These are phyloP conservation scores for Exidia glandulosa DNA, from an alignment of 768 basidiomycete genomes.

Conservation along the genomic window DNA sequence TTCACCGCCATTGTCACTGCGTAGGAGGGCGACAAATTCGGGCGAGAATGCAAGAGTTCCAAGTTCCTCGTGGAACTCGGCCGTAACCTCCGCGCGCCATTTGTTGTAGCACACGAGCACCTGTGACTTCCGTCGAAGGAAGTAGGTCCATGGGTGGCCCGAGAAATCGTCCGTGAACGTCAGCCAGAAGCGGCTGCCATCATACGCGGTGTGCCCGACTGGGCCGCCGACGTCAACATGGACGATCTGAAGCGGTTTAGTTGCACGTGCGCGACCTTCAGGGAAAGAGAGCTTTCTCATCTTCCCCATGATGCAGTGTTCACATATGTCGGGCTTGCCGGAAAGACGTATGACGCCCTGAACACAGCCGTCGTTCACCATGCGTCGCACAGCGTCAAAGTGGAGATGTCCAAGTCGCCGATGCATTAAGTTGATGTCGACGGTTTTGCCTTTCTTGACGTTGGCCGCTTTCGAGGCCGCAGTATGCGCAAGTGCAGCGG, in stretches of 20 bases:
- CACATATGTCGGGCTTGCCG: constrained; percentile 9
- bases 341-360: constrained; percentile 4
- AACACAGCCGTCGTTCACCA: constrained; percentile 8
- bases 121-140: neutral
- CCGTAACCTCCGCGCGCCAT: neutral
- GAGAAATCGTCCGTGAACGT: constrained; percentile 8
- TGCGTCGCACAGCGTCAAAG: constrained; percentile 2
- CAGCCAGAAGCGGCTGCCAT: constrained; percentile 8
- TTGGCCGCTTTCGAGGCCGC: neutral
- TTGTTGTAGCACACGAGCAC: neutral
- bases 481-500: neutral
- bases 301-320: constrained; percentile 11
- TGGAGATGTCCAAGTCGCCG: constrained; percentile 9
- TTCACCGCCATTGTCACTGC: constrained; percentile 8
- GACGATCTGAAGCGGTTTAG: constrained; percentile 5
- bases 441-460: neutral
- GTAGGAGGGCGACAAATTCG: constrained; percentile 1
- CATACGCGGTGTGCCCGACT: constrained; percentile 3
- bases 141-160: neutral
- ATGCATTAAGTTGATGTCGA: constrained; percentile 10
- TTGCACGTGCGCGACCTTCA: neutral
- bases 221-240: constrained; percentile 12
- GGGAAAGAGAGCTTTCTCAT: constrained; percentile 9
- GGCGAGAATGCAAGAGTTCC: neutral
- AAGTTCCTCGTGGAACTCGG: neutral